Base-by-base conservation (phyloP, 2,329 filamentous ascomycete species). In the Pseudopithomyces chartarum region DNA sequence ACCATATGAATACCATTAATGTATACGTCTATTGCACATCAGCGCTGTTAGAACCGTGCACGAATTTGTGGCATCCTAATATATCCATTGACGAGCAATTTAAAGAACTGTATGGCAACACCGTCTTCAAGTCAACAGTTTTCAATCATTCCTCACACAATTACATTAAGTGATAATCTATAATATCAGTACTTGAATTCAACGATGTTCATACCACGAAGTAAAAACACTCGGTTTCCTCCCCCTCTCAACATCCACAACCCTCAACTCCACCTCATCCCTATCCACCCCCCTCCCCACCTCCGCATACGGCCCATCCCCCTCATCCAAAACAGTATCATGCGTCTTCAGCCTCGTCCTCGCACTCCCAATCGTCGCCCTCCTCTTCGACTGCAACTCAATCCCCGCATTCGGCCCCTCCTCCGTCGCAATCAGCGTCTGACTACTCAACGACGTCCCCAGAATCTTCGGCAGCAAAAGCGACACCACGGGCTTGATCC, bases 381-480 rank as follows among this genome's bases (percentile, higher is more conserved):
- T 40, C 26, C 53, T 65, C 17, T 55, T 65, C 0, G 58, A 57
- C 13, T 60, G 46, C 38, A 63, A 33, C 5, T 63, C 60, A 11
- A 63, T 59, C 20, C 29, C 52, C 39, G 4, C 44, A 22, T 11
- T 45, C 29, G 33, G 42, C 22, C 47, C 55, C 29, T 10, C 32
- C n/a, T 23, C 39, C 36, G 39, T 33, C 12, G n/a, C 40, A 7
- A 56, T 52, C 15, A 52, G 56, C 15, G 54, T 60, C 22, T 57
- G 56, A 34, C 59, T 63, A 11, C 40, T 48, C 5, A 57, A 22
- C 1, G 59, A 59, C 7, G 62, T 59, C 4, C 63, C 64, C 10
- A 66, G 54, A 2, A 65, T 12, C 40, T 62, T 63, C 0, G 65
- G 65, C 2, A 66, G 7, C 1, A 68, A 10, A 36, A 59, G 62